Evolutionary conservation across 441 rosid genomes (phyloP).

Genomic region (Brassica balearica): DNA sequence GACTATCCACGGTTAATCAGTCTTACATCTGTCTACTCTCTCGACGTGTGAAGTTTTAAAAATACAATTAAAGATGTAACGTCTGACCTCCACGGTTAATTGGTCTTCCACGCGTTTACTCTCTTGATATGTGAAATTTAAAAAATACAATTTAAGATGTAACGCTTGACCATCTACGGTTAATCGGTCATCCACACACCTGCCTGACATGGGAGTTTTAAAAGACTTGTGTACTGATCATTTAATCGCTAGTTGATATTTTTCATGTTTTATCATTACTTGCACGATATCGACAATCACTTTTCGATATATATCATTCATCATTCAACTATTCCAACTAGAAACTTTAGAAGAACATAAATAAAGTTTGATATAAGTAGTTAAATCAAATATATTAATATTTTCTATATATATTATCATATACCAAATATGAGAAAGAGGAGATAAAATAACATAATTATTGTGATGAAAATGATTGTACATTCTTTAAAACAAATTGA

Average conservation of each 20-base stretch:
- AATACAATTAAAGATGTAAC: too few relatives aligned
- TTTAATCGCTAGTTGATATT: neutral
- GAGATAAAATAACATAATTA: neutral
- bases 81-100: too few relatives aligned
- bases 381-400: neutral
- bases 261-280: too few relatives aligned
- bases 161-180: too few relatives aligned
- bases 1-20: neutral
- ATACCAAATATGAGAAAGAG: neutral
- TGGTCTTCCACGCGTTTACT: too few relatives aligned
- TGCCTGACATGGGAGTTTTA: neutral
- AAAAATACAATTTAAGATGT: too few relatives aligned
- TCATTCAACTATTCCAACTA: neutral
- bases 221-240: neutral
- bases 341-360: neutral
- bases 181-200: too few relatives aligned
- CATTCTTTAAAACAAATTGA: neutral
- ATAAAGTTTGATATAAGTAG: neutral
- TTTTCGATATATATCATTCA: neutral
- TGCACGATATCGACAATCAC: neutral
- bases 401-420: neutral
- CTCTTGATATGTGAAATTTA: too few relatives aligned
- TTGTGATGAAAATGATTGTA: too few relatives aligned
- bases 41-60: neutral
- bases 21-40: neutral